Base-by-base conservation (phyloP, 1,284 basidiomycete genomes). In the Moniliella sp. region DNA sequence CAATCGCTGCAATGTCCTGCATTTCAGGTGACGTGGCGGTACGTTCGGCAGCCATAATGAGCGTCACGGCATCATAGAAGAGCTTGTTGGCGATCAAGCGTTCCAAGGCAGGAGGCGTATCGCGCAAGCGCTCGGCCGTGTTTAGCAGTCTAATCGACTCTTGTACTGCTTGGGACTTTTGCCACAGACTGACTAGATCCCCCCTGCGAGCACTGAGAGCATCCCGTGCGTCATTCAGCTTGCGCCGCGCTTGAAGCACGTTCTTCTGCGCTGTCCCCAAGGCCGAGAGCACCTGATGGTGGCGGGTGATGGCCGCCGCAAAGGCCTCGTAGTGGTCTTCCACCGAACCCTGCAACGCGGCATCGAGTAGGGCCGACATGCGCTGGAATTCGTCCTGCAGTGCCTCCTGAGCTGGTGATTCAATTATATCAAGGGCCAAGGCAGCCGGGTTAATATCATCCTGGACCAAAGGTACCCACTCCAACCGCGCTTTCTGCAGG, bases 51-150 rank as follows among this genome's bases (percentile, higher is more conserved):
- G 78, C 69, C 23, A 91, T 75, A 15, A 99, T 72, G 14, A 97
- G 66, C 10, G 81, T 72, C 2, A 88, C 75, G 0, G 88, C 88
- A 44, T 86, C 76, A 21, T 94, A 64, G 31, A 94, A 73, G 4
- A 78, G 73, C 58, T 97, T 97, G 61, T 94, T 91, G 1, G 84
- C 78, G 59, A 97, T 82, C n/a, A 94, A 65, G 4, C 76, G 75
- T 61, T 97, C 91, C 16, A 99, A 67, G 13, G 75, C 69, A 51
- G 97, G 91, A 1, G 91, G 88, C 0, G 94, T 76, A 29, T 75
- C 69, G 60, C 84, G 86, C 23, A 99, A 66, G 47, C 78, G 71
- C 55, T 59, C 56, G 15, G 57, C 37, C 5, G 45, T 35, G 15
- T 48, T 46, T 25, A 59, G 37, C 18, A 59, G 40, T 13, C 46